Conservation (phyloP, 768 basidiomycete genomes). For the Calocybe gangraenosa region DNA sequence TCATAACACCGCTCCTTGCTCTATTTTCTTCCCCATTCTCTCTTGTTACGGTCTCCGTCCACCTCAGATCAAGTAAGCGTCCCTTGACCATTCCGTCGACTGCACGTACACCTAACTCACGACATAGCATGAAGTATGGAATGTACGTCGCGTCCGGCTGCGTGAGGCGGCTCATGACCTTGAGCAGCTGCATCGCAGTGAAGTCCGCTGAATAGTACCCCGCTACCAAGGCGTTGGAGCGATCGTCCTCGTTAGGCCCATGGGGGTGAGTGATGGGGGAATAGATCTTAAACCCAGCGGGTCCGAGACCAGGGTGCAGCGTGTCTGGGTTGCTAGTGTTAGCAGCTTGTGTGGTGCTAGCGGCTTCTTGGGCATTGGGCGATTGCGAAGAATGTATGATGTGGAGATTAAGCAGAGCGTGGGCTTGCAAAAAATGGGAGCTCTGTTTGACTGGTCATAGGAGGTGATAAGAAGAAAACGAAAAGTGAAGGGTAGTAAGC, state of each 20-base stretch:
- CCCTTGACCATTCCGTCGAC: conserved; percentile 85
- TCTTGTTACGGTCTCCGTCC: conserved; percentile 67
- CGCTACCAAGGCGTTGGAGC: conserved; percentile 29
- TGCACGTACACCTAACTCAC: conserved; percentile 78
- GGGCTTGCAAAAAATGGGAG: conserved; percentile 83
- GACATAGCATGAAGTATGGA: conserved; percentile 77
- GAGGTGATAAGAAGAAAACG: background rate
- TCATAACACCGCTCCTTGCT: conserved; percentile 18
- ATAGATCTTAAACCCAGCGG: conserved; percentile 62
- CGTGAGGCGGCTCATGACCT: conserved; percentile 76
- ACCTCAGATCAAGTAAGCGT: conserved; percentile 68
- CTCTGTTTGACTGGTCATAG: conserved; percentile 60
- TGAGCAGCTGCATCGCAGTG: conserved; percentile 73
- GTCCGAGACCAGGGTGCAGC: conserved; percentile 54
- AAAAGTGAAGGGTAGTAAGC: conserved; percentile 18
- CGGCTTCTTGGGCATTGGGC: conserved; percentile 27
- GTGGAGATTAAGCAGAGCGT: conserved; percentile 78
- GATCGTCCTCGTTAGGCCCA: conserved; percentile 25
- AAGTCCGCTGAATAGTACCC: conserved; percentile 64
- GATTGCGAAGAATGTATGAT: conserved; percentile 81
- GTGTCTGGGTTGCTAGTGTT: conserved; percentile 42
- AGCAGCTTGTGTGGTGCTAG: conserved; percentile 26
- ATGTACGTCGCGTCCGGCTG: conserved; percentile 59
- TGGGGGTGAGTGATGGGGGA: conserved; percentile 35
- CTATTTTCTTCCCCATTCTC: conserved; percentile 39